Conservation (phyloP, 2,329 filamentous ascomycete genomes). For the Colletotrichum truncatum region DNA sequence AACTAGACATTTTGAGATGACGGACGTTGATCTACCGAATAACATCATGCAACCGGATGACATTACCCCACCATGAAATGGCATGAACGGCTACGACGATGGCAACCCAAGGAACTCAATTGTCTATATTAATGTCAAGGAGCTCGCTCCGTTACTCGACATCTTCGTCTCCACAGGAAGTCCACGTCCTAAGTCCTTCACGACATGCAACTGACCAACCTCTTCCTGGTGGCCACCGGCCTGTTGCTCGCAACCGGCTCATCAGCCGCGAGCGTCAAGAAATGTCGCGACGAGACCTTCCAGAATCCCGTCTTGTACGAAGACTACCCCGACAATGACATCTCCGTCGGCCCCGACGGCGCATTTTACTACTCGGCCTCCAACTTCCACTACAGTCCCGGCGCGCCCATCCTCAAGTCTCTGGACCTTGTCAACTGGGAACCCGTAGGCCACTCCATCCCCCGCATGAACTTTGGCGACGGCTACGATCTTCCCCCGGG, state of each 20-base stretch:
- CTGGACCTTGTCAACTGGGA: slow-evolving; percentile 65
- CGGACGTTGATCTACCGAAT: slow-evolving; percentile 11
- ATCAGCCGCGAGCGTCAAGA: not conserved
- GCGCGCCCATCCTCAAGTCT: slow-evolving; percentile 64
- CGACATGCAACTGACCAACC: not conserved
- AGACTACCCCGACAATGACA: slow-evolving; percentile 64
- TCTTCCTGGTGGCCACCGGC: not conserved
- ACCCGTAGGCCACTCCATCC: slow-evolving; percentile 53
- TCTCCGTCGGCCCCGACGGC: slow-evolving; percentile 58
- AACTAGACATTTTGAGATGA: not conserved
- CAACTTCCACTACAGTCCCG: slow-evolving; percentile 65
- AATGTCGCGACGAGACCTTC: slow-evolving; percentile 39
- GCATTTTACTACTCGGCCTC: slow-evolving; percentile 66
- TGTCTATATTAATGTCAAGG: rapidly evolving
- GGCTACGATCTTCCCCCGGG: slow-evolving; percentile 54
- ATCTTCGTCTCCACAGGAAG: not conserved
- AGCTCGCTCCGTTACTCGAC: no score
- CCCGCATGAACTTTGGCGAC: slow-evolving; percentile 53
- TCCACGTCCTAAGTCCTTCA: rapidly evolving
- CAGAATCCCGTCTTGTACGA: slow-evolving; percentile 64
- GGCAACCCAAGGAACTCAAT: no score
- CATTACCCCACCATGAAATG: not conserved
- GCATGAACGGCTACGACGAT: not conserved
- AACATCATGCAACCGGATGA: not conserved
- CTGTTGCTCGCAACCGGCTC: not conserved